Base-by-base conservation (phyloP, 768 basidiomycete genomes). In the Lactarius vividus region DNA sequence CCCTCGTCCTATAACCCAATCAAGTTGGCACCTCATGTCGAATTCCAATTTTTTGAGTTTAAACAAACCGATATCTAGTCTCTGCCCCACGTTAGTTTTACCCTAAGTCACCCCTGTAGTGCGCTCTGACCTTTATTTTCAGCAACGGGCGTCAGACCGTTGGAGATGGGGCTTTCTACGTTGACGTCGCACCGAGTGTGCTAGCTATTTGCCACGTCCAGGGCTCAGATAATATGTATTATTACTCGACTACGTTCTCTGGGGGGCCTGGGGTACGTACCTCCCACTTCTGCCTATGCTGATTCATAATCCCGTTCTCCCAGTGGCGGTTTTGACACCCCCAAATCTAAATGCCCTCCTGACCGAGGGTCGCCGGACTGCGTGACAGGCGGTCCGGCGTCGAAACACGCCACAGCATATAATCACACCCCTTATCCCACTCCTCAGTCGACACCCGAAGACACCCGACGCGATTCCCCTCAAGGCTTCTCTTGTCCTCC, bases 61-160 rank as follows among this genome's bases (percentile, higher is more conserved):
- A 78, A 80, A 80, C 74, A 87, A 88, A 82, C 83, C 82, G 73
- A 84, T 85, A 85, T 94, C 84, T 94, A 94, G 90, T 94, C 87
- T 89, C 86, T 83, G 91, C 92, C 92, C 92, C 92, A 83, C 90
- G 92, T 94, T 84, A 61, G 87, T 79, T 59, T 67, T 46, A 61
- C 56, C 55, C 52, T 49, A 53, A 0, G 53, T 44, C 59, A 40
- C 16, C 10, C 28, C 20, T 26, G 46, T 57, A 23, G 18, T 49
- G 42, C 56, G 33, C 13, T 63, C 64, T 58, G 33, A n/a, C 28
- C 20, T 20, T 13, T 35, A 58, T 18, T 33, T 39, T 13, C 59
- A 94, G 92, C 92, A 94, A 94, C 92, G 92, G 91, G 80, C 86
- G 91, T 91, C 88, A 87, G 81, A 84, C 88, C 92, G 92, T 94